Evolutionary conservation across 805 yeast species (phyloP), one percentile per base, ranked within the genome.

Genomic region (Peterozyma xylosa): DNA sequence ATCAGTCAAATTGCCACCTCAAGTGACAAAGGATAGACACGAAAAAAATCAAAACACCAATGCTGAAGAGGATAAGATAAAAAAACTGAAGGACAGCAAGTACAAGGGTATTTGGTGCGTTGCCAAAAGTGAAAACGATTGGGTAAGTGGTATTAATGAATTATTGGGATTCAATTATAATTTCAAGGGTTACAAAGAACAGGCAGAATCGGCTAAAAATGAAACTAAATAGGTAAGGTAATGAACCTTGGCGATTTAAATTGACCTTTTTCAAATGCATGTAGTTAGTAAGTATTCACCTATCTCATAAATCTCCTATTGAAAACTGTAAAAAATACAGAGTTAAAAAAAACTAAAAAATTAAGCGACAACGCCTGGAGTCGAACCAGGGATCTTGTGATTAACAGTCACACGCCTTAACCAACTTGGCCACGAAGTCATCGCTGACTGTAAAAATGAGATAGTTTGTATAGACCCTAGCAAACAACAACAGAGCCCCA

Each of bases 131-230:
- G 87, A 82, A 49, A 82, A 84, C 50, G 97, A 91, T 57, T 91
- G 98, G 98, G 89, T 90, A 2, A 76, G 75, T 46, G 96, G 95
- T 32, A 80, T 91, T 44, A 91, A 90, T 55, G 90, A 86, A 53
- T 70, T 90, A 46, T 63, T 90, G 37, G 96, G 97, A 2, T 90
- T 90, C 71, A 90, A 90, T 59, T 80, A 89, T 11, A 76, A 88
- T 43, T 90, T 90, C 59, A 81, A 82, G 53, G 72, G 73, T 42
- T 45, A 63, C 61, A 39, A 45, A 38, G 35, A 37, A 30, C 36
- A 35, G 33, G 39, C 27, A 7, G 27, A 21, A 7, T 21, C 7
- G 27, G 27, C 27, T 5, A 21, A 21, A 21, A 21, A 5, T 16
- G 37, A 34, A 6, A 18, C 17, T 18, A 13, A 38, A 30, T 7